Conservation (phyloP, 2,329 filamentous ascomycete genomes). For the Claviceps digitariae region DNA sequence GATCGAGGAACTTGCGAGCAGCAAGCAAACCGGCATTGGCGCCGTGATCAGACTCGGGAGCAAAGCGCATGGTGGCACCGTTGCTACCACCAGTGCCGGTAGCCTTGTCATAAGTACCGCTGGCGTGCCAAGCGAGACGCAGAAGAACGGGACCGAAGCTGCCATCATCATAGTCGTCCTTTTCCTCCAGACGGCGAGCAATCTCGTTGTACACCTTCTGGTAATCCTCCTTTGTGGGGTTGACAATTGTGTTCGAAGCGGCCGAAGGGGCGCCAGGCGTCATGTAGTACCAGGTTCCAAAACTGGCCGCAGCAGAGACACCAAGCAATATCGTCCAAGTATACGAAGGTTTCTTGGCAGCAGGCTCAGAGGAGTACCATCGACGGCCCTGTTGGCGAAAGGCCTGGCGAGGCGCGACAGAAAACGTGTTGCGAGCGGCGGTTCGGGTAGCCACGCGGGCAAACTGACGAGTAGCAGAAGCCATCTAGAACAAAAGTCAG, state of each 20-base stretch:
- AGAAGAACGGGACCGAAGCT: conserved; percentile 88
- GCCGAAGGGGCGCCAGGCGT: conserved; percentile 35
- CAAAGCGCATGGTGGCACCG: conserved; percentile 92
- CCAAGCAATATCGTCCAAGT: conserved; percentile 44
- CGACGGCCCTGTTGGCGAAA: conserved; percentile 65
- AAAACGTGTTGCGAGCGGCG: conserved; percentile 42
- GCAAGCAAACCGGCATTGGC: conserved; percentile 82
- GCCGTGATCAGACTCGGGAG: conserved; percentile 76
- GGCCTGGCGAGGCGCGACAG: conserved; percentile 46
- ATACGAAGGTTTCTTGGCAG: conserved; percentile 32
- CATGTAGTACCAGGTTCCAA: conserved; percentile 52
- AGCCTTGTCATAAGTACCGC: conserved; percentile 79
- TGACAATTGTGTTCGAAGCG: conserved; percentile 46
- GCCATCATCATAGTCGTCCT: conserved; percentile 92
- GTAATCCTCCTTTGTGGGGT: conserved; percentile 74
- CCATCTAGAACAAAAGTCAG: conserved; percentile 16
- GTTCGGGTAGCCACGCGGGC: conserved; percentile 46
- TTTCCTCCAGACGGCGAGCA: conserved; percentile 65
- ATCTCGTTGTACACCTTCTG: conserved; percentile 90
- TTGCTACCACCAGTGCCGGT: conserved; percentile 89
- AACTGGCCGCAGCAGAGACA: conserved; percentile 43
- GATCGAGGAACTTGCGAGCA: conserved; percentile 86
- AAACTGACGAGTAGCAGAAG: conserved; percentile 37
- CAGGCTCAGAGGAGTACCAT: conserved; percentile 62
- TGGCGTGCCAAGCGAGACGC: conserved; percentile 86